phyloP scores from a whole-genome alignment of 192 early-diverging fungal species.

The Coemansia sp. region DNA sequence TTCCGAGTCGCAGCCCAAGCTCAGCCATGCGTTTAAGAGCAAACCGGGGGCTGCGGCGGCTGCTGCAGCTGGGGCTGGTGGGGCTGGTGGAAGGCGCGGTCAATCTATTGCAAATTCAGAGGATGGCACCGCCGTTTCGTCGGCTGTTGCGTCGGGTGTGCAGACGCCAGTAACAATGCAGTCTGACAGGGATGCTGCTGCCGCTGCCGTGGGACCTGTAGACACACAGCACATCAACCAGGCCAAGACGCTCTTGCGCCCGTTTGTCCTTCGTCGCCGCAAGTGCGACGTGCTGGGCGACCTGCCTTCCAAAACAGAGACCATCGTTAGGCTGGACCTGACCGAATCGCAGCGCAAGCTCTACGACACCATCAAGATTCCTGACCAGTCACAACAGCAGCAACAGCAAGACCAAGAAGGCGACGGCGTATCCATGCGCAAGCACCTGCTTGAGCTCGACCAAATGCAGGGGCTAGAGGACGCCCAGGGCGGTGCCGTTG shows the following conservation, averaged over 20 bases:
- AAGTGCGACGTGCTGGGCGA: slow-evolving; percentile 70
- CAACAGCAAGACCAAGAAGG: not conserved
- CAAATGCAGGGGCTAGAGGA: not conserved
- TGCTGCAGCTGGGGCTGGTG: not conserved
- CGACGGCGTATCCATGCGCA: slow-evolving; percentile 11
- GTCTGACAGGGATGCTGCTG: slow-evolving; percentile 11
- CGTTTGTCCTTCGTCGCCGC: slow-evolving; percentile 82
- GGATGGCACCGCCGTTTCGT: slow-evolving; percentile 21
- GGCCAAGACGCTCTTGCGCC: slow-evolving; percentile 78
- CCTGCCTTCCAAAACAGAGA: slow-evolving; percentile 60
- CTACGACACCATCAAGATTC: slow-evolving; percentile 50
- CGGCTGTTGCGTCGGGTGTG: slow-evolving; percentile 20
- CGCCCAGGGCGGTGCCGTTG: not conserved
- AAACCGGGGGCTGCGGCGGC: slow-evolving; percentile 1
- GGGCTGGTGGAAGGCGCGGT: slow-evolving; percentile 1
- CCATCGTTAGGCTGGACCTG: slow-evolving; percentile 53
- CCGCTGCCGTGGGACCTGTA: slow-evolving; percentile 15
- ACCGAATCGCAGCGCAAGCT: slow-evolving; percentile 50
- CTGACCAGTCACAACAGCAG: too few relatives aligned
- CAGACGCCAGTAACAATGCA: slow-evolving; percentile 29
- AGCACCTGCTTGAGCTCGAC: slow-evolving; percentile 12
- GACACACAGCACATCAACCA: slow-evolving; percentile 64
- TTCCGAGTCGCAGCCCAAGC: slow-evolving; percentile 46
- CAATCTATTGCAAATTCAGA: slow-evolving; percentile 25
- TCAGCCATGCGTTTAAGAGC: slow-evolving; percentile 46